Evolutionary conservation across 768 basidiomycete genomes (phyloP).

Genomic region (Lentinula detonsa): DNA sequence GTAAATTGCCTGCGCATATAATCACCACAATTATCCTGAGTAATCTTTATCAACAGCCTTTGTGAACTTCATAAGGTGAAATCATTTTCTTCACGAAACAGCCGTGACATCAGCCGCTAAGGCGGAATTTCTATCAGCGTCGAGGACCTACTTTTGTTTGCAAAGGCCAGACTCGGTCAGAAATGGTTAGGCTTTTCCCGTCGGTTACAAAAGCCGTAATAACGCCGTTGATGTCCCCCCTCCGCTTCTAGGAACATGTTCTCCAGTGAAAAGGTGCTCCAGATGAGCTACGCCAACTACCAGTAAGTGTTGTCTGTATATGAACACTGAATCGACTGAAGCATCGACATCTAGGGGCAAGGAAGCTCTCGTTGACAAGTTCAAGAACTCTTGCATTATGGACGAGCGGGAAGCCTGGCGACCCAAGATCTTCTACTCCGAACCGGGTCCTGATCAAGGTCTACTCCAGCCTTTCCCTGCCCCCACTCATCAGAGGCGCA

Average conservation of each 20-base stretch:
- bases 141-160: conserved; percentile 27
- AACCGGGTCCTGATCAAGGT: conserved; percentile 63
- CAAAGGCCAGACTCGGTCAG: conserved; percentile 65
- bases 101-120: not conserved
- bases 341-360: conserved; percentile 51
- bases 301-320: conserved; percentile 49
- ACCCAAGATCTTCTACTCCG: conserved; percentile 80
- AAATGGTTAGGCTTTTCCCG: conserved; percentile 59
- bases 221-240: not conserved
- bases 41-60: conserved; percentile 41
- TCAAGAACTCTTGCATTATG: conserved; percentile 89
- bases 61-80: conserved; percentile 57
- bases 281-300: conserved; percentile 91
- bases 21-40: not conserved
- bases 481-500: conserved; percentile 74
- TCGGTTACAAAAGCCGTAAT: not conserved
- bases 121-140: not conserved
- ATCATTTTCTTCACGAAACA: not conserved
- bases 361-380: conserved; percentile 85
- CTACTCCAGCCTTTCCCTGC: conserved; percentile 76
- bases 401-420: conserved; percentile 80
- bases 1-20: not conserved
- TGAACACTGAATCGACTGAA: not conserved
- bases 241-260: conserved; percentile 71
- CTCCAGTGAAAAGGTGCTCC: conserved; percentile 83